These are phyloP conservation scores for Apiotrichum siamense DNA, from an alignment of 1,284 basidiomycete species.

Conservation along the genomic window DNA sequence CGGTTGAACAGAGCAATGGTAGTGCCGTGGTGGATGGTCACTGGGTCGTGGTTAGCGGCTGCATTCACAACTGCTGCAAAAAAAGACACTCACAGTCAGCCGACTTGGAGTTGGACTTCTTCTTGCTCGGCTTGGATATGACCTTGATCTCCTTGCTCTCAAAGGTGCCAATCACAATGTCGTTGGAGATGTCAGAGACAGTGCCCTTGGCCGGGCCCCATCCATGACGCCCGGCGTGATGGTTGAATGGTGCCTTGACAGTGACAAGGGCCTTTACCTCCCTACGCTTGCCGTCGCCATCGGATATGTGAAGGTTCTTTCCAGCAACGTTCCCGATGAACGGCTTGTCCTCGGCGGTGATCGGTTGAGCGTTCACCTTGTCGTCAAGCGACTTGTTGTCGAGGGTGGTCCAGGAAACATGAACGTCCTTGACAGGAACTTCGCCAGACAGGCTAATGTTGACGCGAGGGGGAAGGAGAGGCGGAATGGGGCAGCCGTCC, in stretches of 20 bases:
- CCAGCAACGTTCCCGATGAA: conserved; percentile 44
- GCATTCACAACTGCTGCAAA: conserved; percentile 6
- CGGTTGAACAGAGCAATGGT: conserved; percentile 94
- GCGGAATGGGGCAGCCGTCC: conserved; percentile 34
- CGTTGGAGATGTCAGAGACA: conserved; percentile 66
- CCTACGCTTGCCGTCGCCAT: conserved; percentile 51
- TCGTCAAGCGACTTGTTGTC: conserved; percentile 37
- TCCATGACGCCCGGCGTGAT: conserved; percentile 20
- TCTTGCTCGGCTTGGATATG: conserved; percentile 94
- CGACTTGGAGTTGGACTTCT: conserved; percentile 87
- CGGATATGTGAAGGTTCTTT: conserved; percentile 44
- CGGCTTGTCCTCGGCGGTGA: conserved; percentile 31
- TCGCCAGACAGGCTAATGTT: conserved; percentile 89
- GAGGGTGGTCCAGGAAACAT: conserved; percentile 38
- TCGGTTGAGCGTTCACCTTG: conserved; percentile 29
- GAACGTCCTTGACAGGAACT: conserved; percentile 58
- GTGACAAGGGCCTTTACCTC: conserved; percentile 85
- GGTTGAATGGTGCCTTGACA: conserved; percentile 69
- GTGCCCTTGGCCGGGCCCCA: conserved; percentile 29
- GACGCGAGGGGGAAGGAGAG: conserved; percentile 64
- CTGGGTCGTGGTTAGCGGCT: conserved; percentile 46
- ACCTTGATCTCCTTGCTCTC: conserved; percentile 90
- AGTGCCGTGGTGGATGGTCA: conserved; percentile 91
- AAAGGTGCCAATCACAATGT: conserved; percentile 68
- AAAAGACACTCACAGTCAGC: conserved; percentile 67